Evolutionary conservation across 441 rosid genomes (phyloP), one percentile per base, ranked within the genome.

Genomic region (Oxalis stricta): DNA sequence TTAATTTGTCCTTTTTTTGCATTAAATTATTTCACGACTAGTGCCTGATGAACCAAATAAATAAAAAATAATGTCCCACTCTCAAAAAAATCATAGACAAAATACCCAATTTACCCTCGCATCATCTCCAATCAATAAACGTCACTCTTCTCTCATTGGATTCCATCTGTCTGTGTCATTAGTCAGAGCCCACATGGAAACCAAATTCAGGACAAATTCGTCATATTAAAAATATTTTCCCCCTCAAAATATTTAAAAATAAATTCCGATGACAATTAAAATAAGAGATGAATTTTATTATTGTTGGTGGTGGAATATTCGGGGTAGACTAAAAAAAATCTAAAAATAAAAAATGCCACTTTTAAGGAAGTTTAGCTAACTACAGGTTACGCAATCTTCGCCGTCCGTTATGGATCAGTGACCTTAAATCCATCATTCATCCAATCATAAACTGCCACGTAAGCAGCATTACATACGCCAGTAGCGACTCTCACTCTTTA

Each of bases 381-480:
- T 26, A 13, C 14, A 44, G 3, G 8, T 8, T 8, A 61, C 69
- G 72, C 50, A 61, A 69, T 73, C 62, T 41, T 20, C 67, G 72
- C 76, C 74, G 70, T 74, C 50, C 28, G 63, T 60, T 59, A 19
- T 38, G 64, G 44, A 28, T 41, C 29, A 24, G n/a, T 33, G 38
- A 30, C 52, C 41, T 46, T 44, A 49, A 31, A 2, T 18, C 69
- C 54, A 34, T 44, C 2, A 8, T 16, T 19, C 13, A 6, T 2
- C 76, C 65, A 75, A 38, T 56, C 0, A 26, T 0, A 42, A 19
- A 3, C 8, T 24, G 53, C 75, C 96, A 77, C 80, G 86, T 72
- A 1, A 0, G 6, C 37, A 13, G n/a, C 6, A 16, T 10, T 2
- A 24, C 19, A 10, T 30, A n/a, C n/a, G n/a, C n/a, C n/a, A n/a